Base-by-base conservation (phyloP, 2,329 filamentous ascomycete species). In the Talaromyces sp. region DNA sequence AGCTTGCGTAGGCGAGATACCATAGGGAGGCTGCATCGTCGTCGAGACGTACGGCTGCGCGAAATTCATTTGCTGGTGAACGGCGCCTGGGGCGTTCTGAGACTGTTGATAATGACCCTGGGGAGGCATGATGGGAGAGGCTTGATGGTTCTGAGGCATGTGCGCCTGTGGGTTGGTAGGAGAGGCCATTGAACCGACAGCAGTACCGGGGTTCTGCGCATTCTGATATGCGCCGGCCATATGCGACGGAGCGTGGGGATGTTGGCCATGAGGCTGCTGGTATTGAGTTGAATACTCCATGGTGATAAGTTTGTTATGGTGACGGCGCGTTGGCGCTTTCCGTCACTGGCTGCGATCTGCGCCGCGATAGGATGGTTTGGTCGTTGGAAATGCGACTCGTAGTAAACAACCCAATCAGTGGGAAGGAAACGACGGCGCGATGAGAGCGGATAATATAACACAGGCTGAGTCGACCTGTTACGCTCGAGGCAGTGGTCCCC, bases 1-100 rank as follows among this genome's bases (percentile, higher is more conserved):
- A 14, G 92, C 92, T 75, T 96, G 91, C 53, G 92, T 91, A 21
- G 89, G 85, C 35, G 89, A 88, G 77, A 93, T 91, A 61, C 84
- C 88, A 78, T 96, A 96, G 24, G 78, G 78, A 62, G 81, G 79
- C 58, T 90, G 88, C 86, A 96, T 91, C 69, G 83, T 83, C 68
- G 86, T 82, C 63, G 89, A 82, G 60, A 93, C 89, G 72, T 92
- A 93, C 65, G 86, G 82, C 73, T 89, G 85, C 70, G 90, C 86
- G 76, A 96, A 97, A 78, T 87, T 91, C 83, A 88, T 90, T 77
- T 89, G 88, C 66, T 84, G 84, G 70, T 85, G 84, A 64, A 85
- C 81, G 43, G 78, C 73, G 56, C 86, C 84, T 55, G 80, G 80
- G 67, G 87, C 82, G 70, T 84, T 85, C 64, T 86, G 85, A 43